Evolutionary conservation across 2,329 filamentous ascomycete genomes (phyloP).

Genomic region (Pseudocercospora musae): DNA sequence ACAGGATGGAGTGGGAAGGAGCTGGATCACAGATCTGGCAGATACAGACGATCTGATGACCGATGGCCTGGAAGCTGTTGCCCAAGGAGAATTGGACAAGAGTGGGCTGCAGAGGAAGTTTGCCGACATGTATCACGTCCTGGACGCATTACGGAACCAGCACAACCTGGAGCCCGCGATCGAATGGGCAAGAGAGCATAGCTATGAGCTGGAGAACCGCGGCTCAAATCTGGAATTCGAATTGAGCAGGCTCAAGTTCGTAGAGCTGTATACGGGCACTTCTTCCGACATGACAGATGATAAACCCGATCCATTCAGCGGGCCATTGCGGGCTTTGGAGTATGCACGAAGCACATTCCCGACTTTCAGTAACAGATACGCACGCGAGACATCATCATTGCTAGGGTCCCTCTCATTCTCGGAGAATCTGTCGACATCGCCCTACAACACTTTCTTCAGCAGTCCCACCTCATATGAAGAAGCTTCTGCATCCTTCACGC

Average conservation of each 20-base stretch:
- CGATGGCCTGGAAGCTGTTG: conserved; percentile 17
- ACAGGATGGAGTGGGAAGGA: conserved; percentile 14
- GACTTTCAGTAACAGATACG: conserved; percentile 70
- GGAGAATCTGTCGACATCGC: conserved; percentile 69
- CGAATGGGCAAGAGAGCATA: conserved; percentile 74
- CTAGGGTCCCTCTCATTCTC: conserved; percentile 76
- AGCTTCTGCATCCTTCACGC: conserved; percentile 71
- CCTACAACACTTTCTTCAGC: conserved; percentile 76
- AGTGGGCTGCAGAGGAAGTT: conserved; percentile 72
- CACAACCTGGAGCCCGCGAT: conserved; percentile 81
- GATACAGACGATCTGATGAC: conserved; percentile 22
- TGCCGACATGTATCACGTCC: conserved; percentile 83
- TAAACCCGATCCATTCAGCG: conserved; percentile 46
- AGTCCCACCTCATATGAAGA: conserved; percentile 75
- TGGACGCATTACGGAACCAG: conserved; percentile 68
- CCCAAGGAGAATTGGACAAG: conserved; percentile 13
- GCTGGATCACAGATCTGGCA: conserved; percentile 24
- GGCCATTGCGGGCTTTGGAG: conserved; percentile 62
- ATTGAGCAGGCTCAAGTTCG: conserved; percentile 81
- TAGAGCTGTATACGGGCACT: conserved; percentile 70
- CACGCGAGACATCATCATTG: conserved; percentile 76
- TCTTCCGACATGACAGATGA: conserved; percentile 43
- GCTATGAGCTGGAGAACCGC: conserved; percentile 66
- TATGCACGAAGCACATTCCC: conserved; percentile 76
- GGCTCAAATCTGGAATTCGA: conserved; percentile 96